Percentiles rank a stretch among this genome's conserved stretches.
These are phyloP conservation scores for Sphaerulina musiva DNA, from an alignment of 2,329 filamentous ascomycete species.

Conservation along the genomic window DNA sequence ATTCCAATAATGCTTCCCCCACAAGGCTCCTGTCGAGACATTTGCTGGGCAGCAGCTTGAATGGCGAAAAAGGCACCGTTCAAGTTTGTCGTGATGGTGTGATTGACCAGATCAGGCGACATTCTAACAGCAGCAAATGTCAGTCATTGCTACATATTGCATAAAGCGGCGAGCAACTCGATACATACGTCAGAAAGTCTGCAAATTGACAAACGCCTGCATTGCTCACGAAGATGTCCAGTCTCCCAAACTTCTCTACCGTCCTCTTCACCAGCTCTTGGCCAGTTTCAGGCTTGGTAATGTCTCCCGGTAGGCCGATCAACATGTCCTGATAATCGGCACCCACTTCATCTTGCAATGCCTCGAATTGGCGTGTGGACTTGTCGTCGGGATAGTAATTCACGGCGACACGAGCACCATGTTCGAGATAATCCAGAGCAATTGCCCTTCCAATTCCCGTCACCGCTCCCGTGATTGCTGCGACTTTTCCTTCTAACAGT, in stretches of 20 bases:
- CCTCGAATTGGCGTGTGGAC: constrained; percentile 42
- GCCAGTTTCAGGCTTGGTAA: constrained; percentile 67
- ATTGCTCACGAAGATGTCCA: constrained; percentile 74
- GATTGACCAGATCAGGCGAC: constrained; percentile 60
- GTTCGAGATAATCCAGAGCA: constrained; percentile 66
- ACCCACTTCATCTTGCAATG: constrained; percentile 41
- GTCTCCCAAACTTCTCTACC: constrained; percentile 52
- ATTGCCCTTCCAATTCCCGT: constrained; percentile 86
- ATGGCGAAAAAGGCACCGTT: constrained; percentile 82
- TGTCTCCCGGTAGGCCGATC: constrained; percentile 67
- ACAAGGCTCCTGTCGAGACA: constrained; percentile 56
- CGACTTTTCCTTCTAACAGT: constrained; percentile 62
- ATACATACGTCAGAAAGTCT: constrained; percentile 64
- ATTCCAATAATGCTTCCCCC: constrained; percentile 77
- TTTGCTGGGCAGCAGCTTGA: constrained; percentile 77
- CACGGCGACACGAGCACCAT: constrained; percentile 71
- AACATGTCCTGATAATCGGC: constrained; percentile 37
- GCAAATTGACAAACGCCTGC: constrained; percentile 84
- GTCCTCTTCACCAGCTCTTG: constrained; percentile 59
- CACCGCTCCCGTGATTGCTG: constrained; percentile 78
- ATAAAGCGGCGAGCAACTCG: background rate
- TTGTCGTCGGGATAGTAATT: constrained; percentile 64
- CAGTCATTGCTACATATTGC: background rate
- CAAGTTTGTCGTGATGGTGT: constrained; percentile 73
- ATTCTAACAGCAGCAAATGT: constrained; percentile 43